A percentile compares a stretch with the other conserved stretches of the same genome.
These are phyloP conservation scores for Lentinula edodes DNA, from an alignment of 768 basidiomycete species.

Conservation along the genomic window DNA sequence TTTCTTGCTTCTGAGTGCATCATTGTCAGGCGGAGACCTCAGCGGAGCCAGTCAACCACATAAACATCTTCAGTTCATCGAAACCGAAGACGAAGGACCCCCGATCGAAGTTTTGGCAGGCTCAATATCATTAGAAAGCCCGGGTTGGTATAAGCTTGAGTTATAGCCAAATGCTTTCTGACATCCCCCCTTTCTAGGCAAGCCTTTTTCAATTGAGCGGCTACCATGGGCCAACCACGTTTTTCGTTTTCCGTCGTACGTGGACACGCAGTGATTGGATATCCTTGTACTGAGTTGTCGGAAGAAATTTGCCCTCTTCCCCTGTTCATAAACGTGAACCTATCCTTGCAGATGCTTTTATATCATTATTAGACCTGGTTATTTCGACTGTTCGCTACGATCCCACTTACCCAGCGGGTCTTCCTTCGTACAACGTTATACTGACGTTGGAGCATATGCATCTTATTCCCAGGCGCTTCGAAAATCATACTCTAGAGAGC, in stretches of 20 bases:
- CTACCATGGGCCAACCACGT: constrained; percentile 83
- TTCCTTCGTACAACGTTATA: constrained; percentile 79
- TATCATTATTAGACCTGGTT: constrained; percentile 70
- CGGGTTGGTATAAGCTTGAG: constrained; percentile 33
- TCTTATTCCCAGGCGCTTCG: constrained; percentile 71
- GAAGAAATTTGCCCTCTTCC: constrained; percentile 25
- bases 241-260: constrained; percentile 46
- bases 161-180: neutral
- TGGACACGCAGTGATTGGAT: neutral
- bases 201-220: constrained; percentile 60
- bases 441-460: constrained; percentile 82
- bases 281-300: neutral
- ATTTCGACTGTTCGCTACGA: constrained; percentile 71
- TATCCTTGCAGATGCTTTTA: constrained; percentile 53
- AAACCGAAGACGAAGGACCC: constrained; percentile 54
- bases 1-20: neutral
- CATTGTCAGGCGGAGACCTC: constrained; percentile 54
- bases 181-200: constrained; percentile 37
- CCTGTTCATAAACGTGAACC: constrained; percentile 41
- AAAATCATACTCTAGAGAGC: constrained; percentile 46
- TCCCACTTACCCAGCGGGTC: constrained; percentile 52
- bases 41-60: constrained; percentile 90
- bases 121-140: constrained; percentile 49
- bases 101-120: constrained; percentile 74
- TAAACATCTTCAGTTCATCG: constrained; percentile 88